Conservation (phyloP, 1,284 basidiomycete genomes). For the Trametes versicolor region DNA sequence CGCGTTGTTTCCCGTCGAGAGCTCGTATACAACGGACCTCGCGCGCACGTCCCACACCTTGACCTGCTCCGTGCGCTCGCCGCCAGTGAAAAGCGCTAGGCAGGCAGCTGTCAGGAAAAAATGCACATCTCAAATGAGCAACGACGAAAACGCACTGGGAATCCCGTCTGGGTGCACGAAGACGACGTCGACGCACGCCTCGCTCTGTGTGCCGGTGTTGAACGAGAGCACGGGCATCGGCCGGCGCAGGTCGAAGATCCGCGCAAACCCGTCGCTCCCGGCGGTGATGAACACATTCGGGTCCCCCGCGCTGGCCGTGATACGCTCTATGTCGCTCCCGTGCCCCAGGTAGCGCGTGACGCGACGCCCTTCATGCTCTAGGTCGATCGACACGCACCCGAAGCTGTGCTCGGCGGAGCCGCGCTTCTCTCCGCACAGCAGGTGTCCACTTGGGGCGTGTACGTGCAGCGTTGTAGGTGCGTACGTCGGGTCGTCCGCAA, state of each 20-base stretch:
- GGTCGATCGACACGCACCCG: constrained; percentile 44
- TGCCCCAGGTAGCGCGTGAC: constrained; percentile 50
- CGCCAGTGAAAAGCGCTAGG: constrained; percentile 41
- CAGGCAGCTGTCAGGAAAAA: constrained; percentile 19
- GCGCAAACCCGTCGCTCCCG: constrained; percentile 47
- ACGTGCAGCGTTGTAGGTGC: constrained; percentile 42
- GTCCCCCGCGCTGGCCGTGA: constrained; percentile 48
- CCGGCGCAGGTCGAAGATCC: constrained; percentile 50
- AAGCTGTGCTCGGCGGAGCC: constrained; percentile 29
- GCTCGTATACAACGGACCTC: constrained; percentile 17
- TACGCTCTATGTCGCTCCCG: constrained; percentile 42
- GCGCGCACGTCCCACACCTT: constrained; percentile 53
- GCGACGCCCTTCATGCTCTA: constrained; percentile 44
- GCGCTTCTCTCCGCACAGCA: constrained; percentile 38
- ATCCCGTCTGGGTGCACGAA: constrained; percentile 39
- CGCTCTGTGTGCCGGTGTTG: constrained; percentile 29
- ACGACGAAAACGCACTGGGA: constrained; percentile 35
- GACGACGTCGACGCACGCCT: constrained; percentile 28
- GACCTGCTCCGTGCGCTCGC: constrained; percentile 40
- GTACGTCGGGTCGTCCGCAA: constrained; percentile 35
- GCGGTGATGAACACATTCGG: constrained; percentile 49
- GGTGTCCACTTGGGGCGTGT: constrained; percentile 41
- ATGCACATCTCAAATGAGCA: constrained; percentile 17
- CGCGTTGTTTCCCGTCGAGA: constrained; percentile 50
- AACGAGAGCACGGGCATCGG: constrained; percentile 40